These are phyloP conservation scores for Kodamaea hsintzibuensis DNA, from an alignment of 805 yeast species.

Conservation along the genomic window DNA sequence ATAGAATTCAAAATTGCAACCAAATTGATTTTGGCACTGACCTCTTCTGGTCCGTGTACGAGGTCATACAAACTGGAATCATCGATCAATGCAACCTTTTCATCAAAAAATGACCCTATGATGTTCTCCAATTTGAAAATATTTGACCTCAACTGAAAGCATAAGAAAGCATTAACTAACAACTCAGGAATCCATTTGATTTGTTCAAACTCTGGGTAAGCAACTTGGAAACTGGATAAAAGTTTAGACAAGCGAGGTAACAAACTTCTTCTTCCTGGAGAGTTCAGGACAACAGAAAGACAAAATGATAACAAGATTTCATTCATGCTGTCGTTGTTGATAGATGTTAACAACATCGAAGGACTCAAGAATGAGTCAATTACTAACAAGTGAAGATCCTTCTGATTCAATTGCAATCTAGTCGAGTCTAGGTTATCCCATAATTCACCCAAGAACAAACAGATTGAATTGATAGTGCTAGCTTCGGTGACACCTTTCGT, in stretches of 20 bases:
- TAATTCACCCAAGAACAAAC: slow-evolving; percentile 39
- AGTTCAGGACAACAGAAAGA: slow-evolving; percentile 44
- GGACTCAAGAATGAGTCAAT: slow-evolving; percentile 52
- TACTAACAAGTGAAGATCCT: slow-evolving; percentile 57
- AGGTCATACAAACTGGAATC: slow-evolving; percentile 37
- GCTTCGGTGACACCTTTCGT: slow-evolving; percentile 3
- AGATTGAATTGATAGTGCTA: slow-evolving; percentile 19
- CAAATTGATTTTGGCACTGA: slow-evolving; percentile 51
- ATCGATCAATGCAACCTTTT: slow-evolving; percentile 30
- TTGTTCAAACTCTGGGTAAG: slow-evolving; percentile 34
- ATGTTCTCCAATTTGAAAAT: slow-evolving; percentile 61
- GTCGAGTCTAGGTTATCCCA: slow-evolving; percentile 63
- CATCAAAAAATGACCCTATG: slow-evolving; percentile 54
- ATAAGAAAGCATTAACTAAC: slow-evolving; percentile 45
- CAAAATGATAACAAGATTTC: slow-evolving; percentile 38
- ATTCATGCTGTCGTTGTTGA: slow-evolving; percentile 22
- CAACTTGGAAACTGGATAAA: slow-evolving; percentile 46
- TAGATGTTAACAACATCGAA: slow-evolving; percentile 39
- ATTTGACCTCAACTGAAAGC: slow-evolving; percentile 56
- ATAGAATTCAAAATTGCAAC: slow-evolving; percentile 46
- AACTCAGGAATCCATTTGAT: slow-evolving; percentile 53
- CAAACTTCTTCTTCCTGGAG: slow-evolving; percentile 66
- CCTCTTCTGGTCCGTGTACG: slow-evolving; percentile 60
- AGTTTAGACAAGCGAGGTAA: slow-evolving; percentile 57
- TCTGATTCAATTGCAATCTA: slow-evolving; percentile 65